phyloP scores from a whole-genome alignment of 1,284 basidiomycete genomes.

The Trichosporon sp. region DNA sequence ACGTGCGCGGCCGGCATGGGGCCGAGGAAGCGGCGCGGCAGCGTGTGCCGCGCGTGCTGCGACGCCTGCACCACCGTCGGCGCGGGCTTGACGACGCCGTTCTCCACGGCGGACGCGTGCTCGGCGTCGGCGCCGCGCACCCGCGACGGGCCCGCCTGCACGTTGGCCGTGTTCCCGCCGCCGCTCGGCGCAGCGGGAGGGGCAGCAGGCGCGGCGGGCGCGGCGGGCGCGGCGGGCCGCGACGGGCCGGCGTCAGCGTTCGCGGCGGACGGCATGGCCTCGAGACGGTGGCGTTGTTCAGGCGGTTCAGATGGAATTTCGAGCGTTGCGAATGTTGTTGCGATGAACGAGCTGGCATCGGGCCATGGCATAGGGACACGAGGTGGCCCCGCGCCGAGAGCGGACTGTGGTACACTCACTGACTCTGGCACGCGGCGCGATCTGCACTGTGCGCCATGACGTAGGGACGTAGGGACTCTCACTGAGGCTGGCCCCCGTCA shows the following conservation, averaged over 20 bases:
- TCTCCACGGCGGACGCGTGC: not conserved
- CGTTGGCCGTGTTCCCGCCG: not conserved
- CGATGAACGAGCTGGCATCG: too few relatives aligned
- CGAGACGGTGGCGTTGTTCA: not conserved
- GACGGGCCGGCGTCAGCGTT: not conserved
- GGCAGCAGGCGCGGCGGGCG: too few relatives aligned
- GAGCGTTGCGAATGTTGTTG: not conserved
- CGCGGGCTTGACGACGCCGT: constrained; percentile 23
- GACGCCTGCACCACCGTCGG: constrained; percentile 27
- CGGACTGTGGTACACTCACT: too few relatives aligned
- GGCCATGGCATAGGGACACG: too few relatives aligned
- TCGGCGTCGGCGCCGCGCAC: not conserved
- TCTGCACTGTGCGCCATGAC: not conserved
- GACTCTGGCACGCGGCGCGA: not conserved
- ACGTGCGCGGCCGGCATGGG: constrained; percentile 35
- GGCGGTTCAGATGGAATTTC: not conserved
- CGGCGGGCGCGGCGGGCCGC: not conserved
- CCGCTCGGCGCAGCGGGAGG: not conserved
- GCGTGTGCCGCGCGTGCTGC: constrained; percentile 30
- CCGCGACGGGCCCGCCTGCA: not conserved
- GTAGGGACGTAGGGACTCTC: not conserved
- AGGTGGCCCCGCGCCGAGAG: too few relatives aligned
- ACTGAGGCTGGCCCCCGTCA: not conserved
- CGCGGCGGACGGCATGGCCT: not conserved
- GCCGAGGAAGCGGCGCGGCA: constrained; percentile 41